Conservation (phyloP, 73 alveolate species). For the Vitrella brassicaformis region DNA sequence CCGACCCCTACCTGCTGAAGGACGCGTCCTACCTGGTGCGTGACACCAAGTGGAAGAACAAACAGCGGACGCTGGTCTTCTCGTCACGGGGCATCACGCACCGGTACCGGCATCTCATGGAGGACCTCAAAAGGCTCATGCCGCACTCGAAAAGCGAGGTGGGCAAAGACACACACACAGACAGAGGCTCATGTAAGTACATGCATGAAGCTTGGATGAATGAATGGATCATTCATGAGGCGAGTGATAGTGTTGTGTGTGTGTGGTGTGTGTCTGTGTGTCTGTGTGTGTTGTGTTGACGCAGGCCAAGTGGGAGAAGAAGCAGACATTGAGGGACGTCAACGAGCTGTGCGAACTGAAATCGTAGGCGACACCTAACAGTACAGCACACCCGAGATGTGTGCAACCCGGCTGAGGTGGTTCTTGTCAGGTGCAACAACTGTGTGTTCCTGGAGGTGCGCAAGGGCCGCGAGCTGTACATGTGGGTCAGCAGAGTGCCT, state of each 20-base stretch:
- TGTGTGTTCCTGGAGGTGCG: slow-evolving; percentile 76
- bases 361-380: neutral
- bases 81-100: slow-evolving; percentile 78
- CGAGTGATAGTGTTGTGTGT: too few relatives aligned
- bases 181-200: too few relatives aligned
- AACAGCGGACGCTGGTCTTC: slow-evolving; percentile 72
- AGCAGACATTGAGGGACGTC: slow-evolving; percentile 62
- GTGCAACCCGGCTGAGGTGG: neutral
- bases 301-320: slow-evolving; percentile 77
- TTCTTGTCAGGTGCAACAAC: slow-evolving; percentile 59
- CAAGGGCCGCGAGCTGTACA: slow-evolving; percentile 33
- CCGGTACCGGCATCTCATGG: slow-evolving; percentile 63
- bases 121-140: slow-evolving; percentile 60
- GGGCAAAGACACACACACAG: too few relatives aligned
- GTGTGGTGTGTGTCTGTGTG: too few relatives aligned
- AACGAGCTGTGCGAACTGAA: slow-evolving; percentile 17
- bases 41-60: slow-evolving; percentile 69
- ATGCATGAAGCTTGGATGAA: too few relatives aligned
- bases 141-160: slow-evolving; percentile 81
- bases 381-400: neutral
- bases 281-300: too few relatives aligned
- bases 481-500: slow-evolving; percentile 84
- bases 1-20: neutral
- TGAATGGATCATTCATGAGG: too few relatives aligned
- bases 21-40: slow-evolving; percentile 2